Evolutionary conservation across 2,329 filamentous ascomycete genomes (phyloP).

Genomic region (Xylariaceae sp.): DNA sequence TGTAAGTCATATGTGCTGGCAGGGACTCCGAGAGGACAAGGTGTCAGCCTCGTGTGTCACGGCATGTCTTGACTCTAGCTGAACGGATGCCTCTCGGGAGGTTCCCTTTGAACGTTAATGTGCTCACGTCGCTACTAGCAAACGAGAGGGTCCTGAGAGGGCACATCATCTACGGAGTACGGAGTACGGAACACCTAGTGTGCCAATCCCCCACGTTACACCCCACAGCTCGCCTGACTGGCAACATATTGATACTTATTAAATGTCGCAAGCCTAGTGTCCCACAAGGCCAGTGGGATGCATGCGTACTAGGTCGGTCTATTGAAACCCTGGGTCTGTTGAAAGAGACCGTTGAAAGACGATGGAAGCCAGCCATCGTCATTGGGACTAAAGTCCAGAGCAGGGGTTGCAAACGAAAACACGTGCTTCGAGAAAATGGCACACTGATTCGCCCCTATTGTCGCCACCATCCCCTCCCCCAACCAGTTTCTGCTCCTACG

Average conservation of each 20-base stretch:
- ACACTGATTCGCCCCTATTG: slow-evolving; percentile 5
- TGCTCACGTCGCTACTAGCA: background rate
- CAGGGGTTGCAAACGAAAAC: slow-evolving; percentile 10
- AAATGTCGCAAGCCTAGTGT: background rate
- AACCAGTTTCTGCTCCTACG: slow-evolving; percentile 8
- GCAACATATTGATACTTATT: background rate
- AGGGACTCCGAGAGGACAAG: background rate
- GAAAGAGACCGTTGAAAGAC: background rate
- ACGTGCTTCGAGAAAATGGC: slow-evolving; percentile 14
- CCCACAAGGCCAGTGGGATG: slow-evolving; percentile 1
- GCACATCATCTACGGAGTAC: background rate
- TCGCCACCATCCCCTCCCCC: slow-evolving; percentile 17
- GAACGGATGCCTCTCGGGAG: background rate
- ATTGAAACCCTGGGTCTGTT: background rate
- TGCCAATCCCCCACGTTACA: background rate
- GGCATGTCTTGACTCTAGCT: slow-evolving; percentile 5
- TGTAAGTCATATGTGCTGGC: background rate
- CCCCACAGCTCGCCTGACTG: background rate
- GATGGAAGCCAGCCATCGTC: background rate
- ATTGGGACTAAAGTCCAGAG: background rate
- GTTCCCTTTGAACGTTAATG: background rate
- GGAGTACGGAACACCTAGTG: background rate
- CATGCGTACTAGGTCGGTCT: background rate
- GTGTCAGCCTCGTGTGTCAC: slow-evolving; percentile 11
- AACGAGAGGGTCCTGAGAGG: background rate